Percentiles rank a stretch among this genome's conserved stretches.
These are phyloP conservation scores for Mortierella sp. DNA, from an alignment of 371 early-diverging fungal species.

Conservation along the genomic window DNA sequence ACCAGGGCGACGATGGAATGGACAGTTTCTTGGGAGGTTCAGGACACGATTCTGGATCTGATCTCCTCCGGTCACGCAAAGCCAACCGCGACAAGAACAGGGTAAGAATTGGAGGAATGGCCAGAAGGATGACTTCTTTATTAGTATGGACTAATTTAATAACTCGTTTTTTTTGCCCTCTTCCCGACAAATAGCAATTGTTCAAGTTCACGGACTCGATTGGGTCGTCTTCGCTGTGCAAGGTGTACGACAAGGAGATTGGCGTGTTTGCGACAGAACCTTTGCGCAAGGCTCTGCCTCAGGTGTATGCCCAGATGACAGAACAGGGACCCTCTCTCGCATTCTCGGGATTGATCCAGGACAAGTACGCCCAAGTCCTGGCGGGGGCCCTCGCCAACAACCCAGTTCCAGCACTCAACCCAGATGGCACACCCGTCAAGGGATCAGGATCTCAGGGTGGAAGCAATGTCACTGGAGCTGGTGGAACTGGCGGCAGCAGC, in stretches of 20 bases:
- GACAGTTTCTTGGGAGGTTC: conserved; percentile 35
- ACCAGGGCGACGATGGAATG: conserved; percentile 35
- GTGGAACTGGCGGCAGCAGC: conserved; percentile 2
- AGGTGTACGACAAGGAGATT: conserved; percentile 36
- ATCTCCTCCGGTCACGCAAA: conserved; percentile 36
- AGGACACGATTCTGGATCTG: conserved; percentile 31
- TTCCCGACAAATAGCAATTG: conserved; percentile 30
- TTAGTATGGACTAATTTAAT: not conserved
- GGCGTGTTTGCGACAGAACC: conserved; percentile 23
- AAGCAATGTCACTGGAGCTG: not conserved
- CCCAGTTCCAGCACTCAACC: conserved; percentile 17
- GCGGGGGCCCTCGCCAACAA: conserved; percentile 30
- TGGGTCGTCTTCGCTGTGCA: conserved; percentile 36
- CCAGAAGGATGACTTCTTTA: not conserved
- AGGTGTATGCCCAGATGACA: conserved; percentile 50
- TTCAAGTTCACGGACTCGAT: conserved; percentile 57
- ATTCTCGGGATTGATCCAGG: conserved; percentile 54
- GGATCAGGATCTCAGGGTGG: conserved; percentile 1
- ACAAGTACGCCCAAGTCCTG: conserved; percentile 50
- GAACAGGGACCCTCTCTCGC: conserved; percentile 50
- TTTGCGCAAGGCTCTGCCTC: conserved; percentile 43
- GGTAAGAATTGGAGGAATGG: no score
- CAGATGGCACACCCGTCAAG: conserved; percentile 14
- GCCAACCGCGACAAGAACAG: conserved; percentile 47
- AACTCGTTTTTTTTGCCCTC: not conserved